These are phyloP conservation scores for Gnomoniopsis sp. DNA, from an alignment of 2,329 filamentous ascomycete species.

Conservation along the genomic window DNA sequence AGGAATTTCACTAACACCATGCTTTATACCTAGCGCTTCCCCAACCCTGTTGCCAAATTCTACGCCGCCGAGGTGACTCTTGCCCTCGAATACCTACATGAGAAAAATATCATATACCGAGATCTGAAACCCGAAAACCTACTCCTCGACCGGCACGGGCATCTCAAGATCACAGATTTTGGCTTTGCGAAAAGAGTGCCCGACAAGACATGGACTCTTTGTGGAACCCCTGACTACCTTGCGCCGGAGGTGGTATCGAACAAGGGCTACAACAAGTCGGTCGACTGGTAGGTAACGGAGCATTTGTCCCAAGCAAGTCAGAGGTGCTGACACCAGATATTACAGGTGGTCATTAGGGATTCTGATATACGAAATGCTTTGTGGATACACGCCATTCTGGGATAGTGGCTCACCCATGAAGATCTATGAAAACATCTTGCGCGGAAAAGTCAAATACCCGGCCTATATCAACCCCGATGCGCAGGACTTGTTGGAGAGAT, in stretches of 20 bases:
- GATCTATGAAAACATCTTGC: constrained; percentile 99
- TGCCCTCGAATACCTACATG: constrained; percentile 91
- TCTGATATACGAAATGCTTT: constrained; percentile 98
- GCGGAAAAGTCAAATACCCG: constrained; percentile 93
- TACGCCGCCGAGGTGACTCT: constrained; percentile 97
- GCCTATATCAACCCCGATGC: constrained; percentile 93
- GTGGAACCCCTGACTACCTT: constrained; percentile 95
- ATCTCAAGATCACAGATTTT: constrained; percentile 97
- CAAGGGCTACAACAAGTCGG: constrained; percentile 99
- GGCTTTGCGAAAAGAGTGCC: constrained; percentile 97
- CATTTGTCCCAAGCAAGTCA: neutral
- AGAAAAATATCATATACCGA: constrained; percentile 94
- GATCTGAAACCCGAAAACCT: constrained; percentile 96
- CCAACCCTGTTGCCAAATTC: constrained; percentile 98
- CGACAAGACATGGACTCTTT: constrained; percentile 98
- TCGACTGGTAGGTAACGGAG: constrained; percentile 84
- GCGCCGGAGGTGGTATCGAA: constrained; percentile 98
- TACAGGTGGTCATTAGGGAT: constrained; percentile 97
- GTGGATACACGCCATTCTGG: constrained; percentile 98
- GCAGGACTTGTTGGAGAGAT: constrained; percentile 83
- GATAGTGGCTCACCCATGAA: constrained; percentile 97
- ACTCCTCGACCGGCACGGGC: constrained; percentile 85
- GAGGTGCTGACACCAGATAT: constrained; percentile 12
- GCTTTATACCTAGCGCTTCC: constrained; percentile 70
- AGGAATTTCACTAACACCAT: constrained; percentile 20